Evolutionary conservation across 805 yeast genomes (phyloP).

Genomic region (Zygoascus tannicola): DNA sequence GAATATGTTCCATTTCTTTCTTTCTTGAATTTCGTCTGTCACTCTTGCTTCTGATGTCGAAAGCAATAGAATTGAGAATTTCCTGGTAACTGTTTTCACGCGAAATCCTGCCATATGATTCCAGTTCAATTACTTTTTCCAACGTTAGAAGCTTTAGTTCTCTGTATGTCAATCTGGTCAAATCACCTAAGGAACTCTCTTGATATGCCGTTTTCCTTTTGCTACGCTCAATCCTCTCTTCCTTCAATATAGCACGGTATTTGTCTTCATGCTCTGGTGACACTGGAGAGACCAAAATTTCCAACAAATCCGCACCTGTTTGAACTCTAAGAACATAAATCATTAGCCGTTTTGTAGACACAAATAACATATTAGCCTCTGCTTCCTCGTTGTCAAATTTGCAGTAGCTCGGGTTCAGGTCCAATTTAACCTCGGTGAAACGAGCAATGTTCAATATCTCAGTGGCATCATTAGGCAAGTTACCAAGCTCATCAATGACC

Average conservation of each 20-base stretch:
- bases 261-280: conserved; percentile 57
- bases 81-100: conserved; percentile 69
- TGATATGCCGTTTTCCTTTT: conserved; percentile 21
- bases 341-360: conserved; percentile 77
- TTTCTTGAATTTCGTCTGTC: conserved; percentile 40
- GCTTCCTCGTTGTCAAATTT: conserved; percentile 40
- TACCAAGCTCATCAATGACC: conserved; percentile 35
- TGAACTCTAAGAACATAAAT: conserved; percentile 78
- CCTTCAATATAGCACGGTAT: conserved; percentile 46
- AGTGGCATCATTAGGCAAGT: conserved; percentile 35
- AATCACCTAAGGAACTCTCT: conserved; percentile 39
- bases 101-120: conserved; percentile 51
- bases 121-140: conserved; percentile 68
- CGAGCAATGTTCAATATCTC: conserved; percentile 43
- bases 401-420: conserved; percentile 48
- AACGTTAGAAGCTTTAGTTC: conserved; percentile 70
- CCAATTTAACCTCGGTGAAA: conserved; percentile 44
- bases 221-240: conserved; percentile 32
- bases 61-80: conserved; percentile 71
- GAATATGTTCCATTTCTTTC: conserved; percentile 38
- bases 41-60: conserved; percentile 57
- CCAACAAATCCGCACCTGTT: conserved; percentile 54
- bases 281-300: conserved; percentile 58
- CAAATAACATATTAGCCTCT: conserved; percentile 47
- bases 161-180: conserved; percentile 45